These are phyloP conservation scores for Phascolomyces articulosus DNA, from an alignment of 371 early-diverging fungal species.

Conservation along the genomic window DNA sequence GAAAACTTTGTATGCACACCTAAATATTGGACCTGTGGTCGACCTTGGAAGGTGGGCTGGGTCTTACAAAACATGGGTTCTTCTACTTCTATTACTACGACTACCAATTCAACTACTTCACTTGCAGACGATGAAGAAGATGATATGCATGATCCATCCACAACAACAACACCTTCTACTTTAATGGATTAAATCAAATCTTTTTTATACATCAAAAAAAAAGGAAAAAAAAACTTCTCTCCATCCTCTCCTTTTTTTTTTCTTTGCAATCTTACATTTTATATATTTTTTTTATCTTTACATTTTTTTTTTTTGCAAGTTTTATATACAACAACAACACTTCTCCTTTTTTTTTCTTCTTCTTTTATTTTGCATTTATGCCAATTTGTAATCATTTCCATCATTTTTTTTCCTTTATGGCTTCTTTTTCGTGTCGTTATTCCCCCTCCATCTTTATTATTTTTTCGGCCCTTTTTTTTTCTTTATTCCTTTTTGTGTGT, in stretches of 20 bases:
- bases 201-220: too few species aligned
- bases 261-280: background rate
- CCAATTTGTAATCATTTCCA: background rate
- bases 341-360: background rate
- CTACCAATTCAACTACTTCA: too few species aligned
- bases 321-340: background rate
- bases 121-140: conserved; percentile 23
- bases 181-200: background rate
- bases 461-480: background rate
- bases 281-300: background rate
- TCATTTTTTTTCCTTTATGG: background rate
- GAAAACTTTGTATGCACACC: conserved; percentile 49
- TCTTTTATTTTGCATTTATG: conserved; percentile 1
- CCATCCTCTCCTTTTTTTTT: background rate
- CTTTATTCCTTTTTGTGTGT: background rate
- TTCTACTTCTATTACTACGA: too few species aligned
- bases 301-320: background rate
- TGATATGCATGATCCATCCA: conserved; percentile 8
- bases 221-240: too few species aligned
- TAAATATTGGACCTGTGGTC: conserved; percentile 50
- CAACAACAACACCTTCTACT: background rate
- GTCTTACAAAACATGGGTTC: conserved; percentile 29
- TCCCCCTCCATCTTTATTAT: background rate
- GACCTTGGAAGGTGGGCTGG: conserved; percentile 54
- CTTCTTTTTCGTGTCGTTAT: background rate